Evolutionary conservation across 768 basidiomycete species (phyloP).

Genomic region (Plicaturopsis crispa): DNA sequence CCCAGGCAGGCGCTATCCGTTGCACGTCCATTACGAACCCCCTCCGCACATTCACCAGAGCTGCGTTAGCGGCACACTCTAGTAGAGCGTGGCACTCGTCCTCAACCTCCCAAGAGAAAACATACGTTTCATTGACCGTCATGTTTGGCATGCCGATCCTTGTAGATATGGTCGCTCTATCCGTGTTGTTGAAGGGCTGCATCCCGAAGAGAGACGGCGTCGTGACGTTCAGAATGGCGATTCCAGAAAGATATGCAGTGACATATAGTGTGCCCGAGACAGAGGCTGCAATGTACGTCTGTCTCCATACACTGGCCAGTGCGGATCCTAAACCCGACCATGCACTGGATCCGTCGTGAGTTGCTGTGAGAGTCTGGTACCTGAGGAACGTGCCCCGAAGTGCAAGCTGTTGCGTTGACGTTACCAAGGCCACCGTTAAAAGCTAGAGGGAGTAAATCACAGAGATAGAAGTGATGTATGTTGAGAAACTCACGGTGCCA

Average conservation of each 20-base stretch:
- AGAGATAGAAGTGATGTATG: neutral
- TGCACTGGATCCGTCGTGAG: slow-evolving; percentile 12
- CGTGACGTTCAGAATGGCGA: slow-evolving; percentile 14
- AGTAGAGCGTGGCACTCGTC: too few relatives aligned
- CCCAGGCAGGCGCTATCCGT: too few relatives aligned
- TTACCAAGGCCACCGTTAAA: slow-evolving; percentile 11
- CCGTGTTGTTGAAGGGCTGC: slow-evolving; percentile 8
- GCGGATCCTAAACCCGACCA: slow-evolving; percentile 18
- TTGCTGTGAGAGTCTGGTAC: slow-evolving; percentile 10
- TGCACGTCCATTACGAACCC: too few relatives aligned
- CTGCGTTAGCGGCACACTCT: too few relatives aligned
- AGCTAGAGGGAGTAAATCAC: slow-evolving; percentile 7
- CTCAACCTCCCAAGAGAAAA: too few relatives aligned
- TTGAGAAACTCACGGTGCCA: neutral
- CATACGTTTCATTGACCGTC: too few relatives aligned
- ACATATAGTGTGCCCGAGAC: neutral
- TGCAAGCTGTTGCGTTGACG: slow-evolving; percentile 9
- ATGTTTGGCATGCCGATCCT: too few relatives aligned
- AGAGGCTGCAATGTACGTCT: slow-evolving; percentile 9
- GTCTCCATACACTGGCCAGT: slow-evolving; percentile 10
- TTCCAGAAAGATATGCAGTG: slow-evolving; percentile 9
- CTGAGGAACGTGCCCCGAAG: slow-evolving; percentile 4
- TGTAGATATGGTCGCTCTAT: neutral
- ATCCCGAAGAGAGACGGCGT: slow-evolving; percentile 15
- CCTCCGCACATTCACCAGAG: too few relatives aligned